Base-by-base conservation (phyloP, 441 rosid species). In the Corymbia citriodora region DNA sequence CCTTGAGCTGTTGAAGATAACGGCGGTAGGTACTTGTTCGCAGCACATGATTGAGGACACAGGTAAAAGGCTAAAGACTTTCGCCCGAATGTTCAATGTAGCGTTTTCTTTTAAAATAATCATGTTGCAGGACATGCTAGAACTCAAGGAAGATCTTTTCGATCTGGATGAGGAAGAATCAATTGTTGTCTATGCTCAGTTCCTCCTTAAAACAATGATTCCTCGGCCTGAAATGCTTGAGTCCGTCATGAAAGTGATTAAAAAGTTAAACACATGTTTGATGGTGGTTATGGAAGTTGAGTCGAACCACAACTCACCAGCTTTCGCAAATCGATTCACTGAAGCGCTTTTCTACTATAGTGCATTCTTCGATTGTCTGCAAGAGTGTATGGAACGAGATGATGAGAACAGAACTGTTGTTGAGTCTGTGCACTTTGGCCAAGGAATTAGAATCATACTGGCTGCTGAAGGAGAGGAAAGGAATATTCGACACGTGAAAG, bases 1-100 rank as follows among this genome's bases (percentile, higher is more conserved):
- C 3, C 25, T 93, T 19, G 92, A 95, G 94, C 91, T 90, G 89
- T 90, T 95, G 50, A 95, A 93, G 89, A 81, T 92, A 74, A 93
- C 95, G 4, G 93, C 93, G 0, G 55, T 93, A 5, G 94, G 91
- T 21, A 89, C 88, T 52, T 86, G 87, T 45, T 54, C 89, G 7
- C 33, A 54, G 45, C 63, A 82, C 68, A 48, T 74, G 72, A 79
- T 92, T 3, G 91, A 91, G 87, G 92, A 90, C 21, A 91, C 92
- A 8, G 95, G 93, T 27, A 89, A 87, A 87, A 87, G 93, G 48
- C 88, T 93, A 61, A 52, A 91, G 85, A 83, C 86, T 65, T 91
- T 93, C 55, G 93, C 95, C 13, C 87, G 54, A n/a, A 54, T 90
- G 59, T 81, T 94, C 29, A 55, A 88, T 55, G 27, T 94, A 29